Base-by-base conservation (phyloP, 2,329 filamentous ascomycete species). In the Fusarium guadeloupense region DNA sequence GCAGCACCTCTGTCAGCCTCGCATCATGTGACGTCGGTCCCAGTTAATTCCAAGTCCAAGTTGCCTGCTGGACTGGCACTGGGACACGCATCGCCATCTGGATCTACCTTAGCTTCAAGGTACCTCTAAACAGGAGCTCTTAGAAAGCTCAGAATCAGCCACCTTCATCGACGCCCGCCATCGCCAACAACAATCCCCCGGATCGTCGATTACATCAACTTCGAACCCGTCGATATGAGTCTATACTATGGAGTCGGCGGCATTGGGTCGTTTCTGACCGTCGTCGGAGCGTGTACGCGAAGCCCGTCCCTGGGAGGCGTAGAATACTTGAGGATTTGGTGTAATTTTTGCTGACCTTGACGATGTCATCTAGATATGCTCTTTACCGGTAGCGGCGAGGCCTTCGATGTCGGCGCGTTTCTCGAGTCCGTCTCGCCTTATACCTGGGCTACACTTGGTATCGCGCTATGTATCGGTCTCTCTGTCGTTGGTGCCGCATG, bases 401-500 rank as follows among this genome's bases (percentile, higher is more conserved):
- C 89, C 57, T 99, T 99, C 81, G 96, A 99, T 80, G 92, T 98
- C 77, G 96, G 96, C 77, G 89, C 89, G 75, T 98, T 98, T 76
- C 88, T 99, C 77, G 93, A 97, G 80, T 89, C 90, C 62, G 87
- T 98, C 70, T 98, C 95, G 53, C 96, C 95, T 19, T 96, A 94
- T 75, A 91, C 90, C 41, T 99, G 93, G 93, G 95, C 94, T 59
- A 89, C 88, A 75, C 78, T 95, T 51, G 96, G 95, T 66, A 97
- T 99, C 72, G 90, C 87, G 44, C 86, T 98, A 60, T 99, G 95
- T 79, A 98, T 99, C 74, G 93, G 94, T 59, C 83, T 98, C 54
- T 99, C 95, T 51, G 94, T 97, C 38, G 92, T 98, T 30, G 95
- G 95, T 75, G 96, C 95, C 74, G 94, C 94, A 85, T 99, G 95